Evolutionary conservation across 1,284 basidiomycete species (phyloP).

Genomic region (Malassezia vespertilionis): DNA sequence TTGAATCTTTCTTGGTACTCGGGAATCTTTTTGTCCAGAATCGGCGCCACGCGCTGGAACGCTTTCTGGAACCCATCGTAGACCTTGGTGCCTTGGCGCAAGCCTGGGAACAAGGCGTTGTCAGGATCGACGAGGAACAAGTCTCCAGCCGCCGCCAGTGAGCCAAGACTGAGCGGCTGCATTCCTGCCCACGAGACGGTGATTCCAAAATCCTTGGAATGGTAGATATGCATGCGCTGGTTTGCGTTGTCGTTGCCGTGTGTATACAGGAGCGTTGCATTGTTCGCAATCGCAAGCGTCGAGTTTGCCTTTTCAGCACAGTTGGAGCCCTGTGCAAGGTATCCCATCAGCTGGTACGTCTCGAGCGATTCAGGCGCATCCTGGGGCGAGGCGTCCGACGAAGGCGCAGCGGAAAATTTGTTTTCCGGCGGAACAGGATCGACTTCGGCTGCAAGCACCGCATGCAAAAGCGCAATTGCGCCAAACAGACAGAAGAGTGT

Average conservation of each 20-base stretch:
- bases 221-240: slow-evolving; percentile 17
- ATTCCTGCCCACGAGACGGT: slow-evolving; percentile 13
- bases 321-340: slow-evolving; percentile 15
- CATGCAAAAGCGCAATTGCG: too few relatives aligned
- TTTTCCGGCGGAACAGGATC: background rate
- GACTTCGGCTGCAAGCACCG: too few relatives aligned
- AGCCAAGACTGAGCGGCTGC: slow-evolving; percentile 5
- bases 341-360: slow-evolving; percentile 14
- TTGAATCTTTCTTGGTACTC: slow-evolving; percentile 9
- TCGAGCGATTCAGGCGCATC: background rate
- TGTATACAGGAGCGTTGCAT: slow-evolving; percentile 12
- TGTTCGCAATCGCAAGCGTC: slow-evolving; percentile 5
- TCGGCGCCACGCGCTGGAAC: slow-evolving; percentile 3
- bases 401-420: background rate
- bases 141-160: slow-evolving; percentile 6
- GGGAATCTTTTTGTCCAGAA: background rate
- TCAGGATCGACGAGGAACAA: slow-evolving; percentile 12
- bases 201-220: slow-evolving; percentile 16
- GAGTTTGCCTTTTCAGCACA: slow-evolving; percentile 6
- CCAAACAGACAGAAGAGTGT: too few relatives aligned
- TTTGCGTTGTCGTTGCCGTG: slow-evolving; percentile 12
- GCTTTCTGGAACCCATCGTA: slow-evolving; percentile 12
- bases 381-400: background rate
- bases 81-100: slow-evolving; percentile 1
- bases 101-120: background rate